Evolutionary conservation across 768 basidiomycete genomes (phyloP).

Genomic region (Boletus rubroflammeus): DNA sequence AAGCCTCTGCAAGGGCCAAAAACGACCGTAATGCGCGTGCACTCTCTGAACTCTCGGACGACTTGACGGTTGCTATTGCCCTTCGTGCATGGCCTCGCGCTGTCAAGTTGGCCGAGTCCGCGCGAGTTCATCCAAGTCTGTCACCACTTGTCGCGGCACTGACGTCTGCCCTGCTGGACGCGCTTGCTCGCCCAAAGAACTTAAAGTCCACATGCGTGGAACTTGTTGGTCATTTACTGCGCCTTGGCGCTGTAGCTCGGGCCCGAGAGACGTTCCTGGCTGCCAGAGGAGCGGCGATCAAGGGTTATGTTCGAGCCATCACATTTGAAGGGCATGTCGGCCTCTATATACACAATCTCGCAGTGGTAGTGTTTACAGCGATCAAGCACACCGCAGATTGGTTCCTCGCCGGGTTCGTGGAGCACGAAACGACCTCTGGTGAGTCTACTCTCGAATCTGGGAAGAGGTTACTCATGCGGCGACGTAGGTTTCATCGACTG

Average conservation of each 20-base stretch:
- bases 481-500: conserved; percentile 85
- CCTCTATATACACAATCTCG: conserved; percentile 82
- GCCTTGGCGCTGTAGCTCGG: conserved; percentile 70
- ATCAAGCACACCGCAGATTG: conserved; percentile 98
- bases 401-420: conserved; percentile 94
- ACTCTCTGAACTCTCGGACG: conserved; percentile 88
- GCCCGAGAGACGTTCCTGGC: conserved; percentile 82
- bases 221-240: conserved; percentile 68
- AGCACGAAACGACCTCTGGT: conserved; percentile 93
- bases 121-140: conserved; percentile 64
- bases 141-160: conserved; percentile 64
- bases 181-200: conserved; percentile 71
- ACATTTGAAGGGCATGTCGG: conserved; percentile 85
- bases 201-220: conserved; percentile 71
- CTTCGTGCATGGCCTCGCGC: conserved; percentile 86
- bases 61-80: conserved; percentile 87
- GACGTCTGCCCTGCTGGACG: conserved; percentile 63
- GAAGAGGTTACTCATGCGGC: not conserved
- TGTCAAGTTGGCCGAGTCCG: conserved; percentile 79
- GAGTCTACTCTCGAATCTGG: conserved; percentile 28
- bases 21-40: conserved; percentile 80
- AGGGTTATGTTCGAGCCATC: conserved; percentile 78
- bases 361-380: conserved; percentile 87
- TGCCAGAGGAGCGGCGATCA: conserved; percentile 72
- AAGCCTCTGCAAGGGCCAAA: conserved; percentile 63